Conservation (phyloP, 805 yeast species). For the Saccharomyces jurei region DNA sequence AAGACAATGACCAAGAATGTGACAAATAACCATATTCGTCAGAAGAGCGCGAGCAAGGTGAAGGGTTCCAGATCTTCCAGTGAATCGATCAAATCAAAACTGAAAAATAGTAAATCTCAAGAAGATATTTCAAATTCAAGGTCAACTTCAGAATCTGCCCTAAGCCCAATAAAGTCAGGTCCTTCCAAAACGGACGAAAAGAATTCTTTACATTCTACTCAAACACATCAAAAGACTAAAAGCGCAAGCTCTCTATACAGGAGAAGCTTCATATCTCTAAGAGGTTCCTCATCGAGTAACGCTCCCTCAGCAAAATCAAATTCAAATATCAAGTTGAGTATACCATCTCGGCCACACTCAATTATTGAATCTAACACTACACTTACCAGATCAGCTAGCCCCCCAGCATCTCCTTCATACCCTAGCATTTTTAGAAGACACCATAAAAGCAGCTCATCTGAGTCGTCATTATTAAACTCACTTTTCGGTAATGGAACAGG, state of each 20-base stretch:
- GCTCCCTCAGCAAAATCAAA: conserved; percentile 8
- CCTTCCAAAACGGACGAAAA: conserved; percentile 10
- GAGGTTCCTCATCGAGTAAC: conserved; percentile 17
- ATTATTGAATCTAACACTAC: conserved; percentile 11
- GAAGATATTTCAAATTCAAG: conserved; percentile 12
- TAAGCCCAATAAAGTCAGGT: conserved; percentile 15
- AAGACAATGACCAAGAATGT: conserved; percentile 35
- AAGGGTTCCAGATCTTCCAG: conserved; percentile 23
- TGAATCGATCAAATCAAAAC: conserved; percentile 18
- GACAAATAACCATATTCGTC: conserved; percentile 18
- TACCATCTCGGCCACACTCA: conserved; percentile 23
- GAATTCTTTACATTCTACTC: conserved; percentile 18
- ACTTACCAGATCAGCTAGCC: conserved; percentile 13
- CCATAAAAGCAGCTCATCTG: conserved; percentile 55
- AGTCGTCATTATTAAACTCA: conserved; percentile 37
- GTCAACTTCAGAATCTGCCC: conserved; percentile 27
- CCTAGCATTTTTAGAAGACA: conserved; percentile 54
- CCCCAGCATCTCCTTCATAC: conserved; percentile 27
- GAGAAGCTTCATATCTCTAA: conserved; percentile 29
- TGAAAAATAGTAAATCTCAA: conserved; percentile 4
- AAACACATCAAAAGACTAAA: conserved; percentile 23
- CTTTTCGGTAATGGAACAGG: conserved; percentile 28
- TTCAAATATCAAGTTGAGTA: conserved; percentile 20
- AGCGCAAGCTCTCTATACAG: conserved; percentile 29
- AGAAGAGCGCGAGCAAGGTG: conserved; percentile 15